Percentiles rank a stretch among this genome's conserved stretches.
phyloP scores from a whole-genome alignment of 768 basidiomycete species.

The Tephrocybe sp. region DNA sequence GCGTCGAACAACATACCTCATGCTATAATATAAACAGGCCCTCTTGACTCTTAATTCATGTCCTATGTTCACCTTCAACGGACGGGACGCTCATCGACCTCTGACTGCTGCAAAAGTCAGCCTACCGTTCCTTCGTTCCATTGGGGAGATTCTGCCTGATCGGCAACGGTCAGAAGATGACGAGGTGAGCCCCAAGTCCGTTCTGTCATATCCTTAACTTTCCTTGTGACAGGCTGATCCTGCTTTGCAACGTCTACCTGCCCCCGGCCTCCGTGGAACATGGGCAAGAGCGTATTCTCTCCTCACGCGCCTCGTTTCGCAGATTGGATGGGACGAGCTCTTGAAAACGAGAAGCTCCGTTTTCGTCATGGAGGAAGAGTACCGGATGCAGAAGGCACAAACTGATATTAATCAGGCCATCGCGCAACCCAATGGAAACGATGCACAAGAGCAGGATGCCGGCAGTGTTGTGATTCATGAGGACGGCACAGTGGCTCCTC shows the following conservation, averaged over 20 bases:
- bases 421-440: conserved; percentile 22
- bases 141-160: conserved; percentile 90
- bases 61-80: conserved; percentile 99
- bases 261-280: conserved; percentile 91
- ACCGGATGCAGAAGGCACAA: conserved; percentile 92
- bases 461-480: conserved; percentile 56
- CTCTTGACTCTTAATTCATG: conserved; percentile 96
- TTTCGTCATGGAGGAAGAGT: conserved; percentile 99
- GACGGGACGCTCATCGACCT: conserved; percentile 87
- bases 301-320: conserved; percentile 85
- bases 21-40: too few relatives aligned
- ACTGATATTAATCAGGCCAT: conserved; percentile 54
- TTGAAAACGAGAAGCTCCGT: conserved; percentile 92
- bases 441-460: conserved; percentile 31
- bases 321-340: conserved; percentile 99
- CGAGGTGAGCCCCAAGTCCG: conserved; percentile 45
- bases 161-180: conserved; percentile 82
- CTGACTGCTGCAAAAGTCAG: conserved; percentile 80
- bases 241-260: conserved; percentile 90
- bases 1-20: not conserved
- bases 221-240: conserved; percentile 70
- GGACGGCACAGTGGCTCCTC: conserved; percentile 51
- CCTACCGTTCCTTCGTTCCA: conserved; percentile 81
- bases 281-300: conserved; percentile 94
- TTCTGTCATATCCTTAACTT: not conserved